Evolutionary conservation across 2,329 filamentous ascomycete genomes (phyloP).

Genomic region (Colletotrichum gigasporum): DNA sequence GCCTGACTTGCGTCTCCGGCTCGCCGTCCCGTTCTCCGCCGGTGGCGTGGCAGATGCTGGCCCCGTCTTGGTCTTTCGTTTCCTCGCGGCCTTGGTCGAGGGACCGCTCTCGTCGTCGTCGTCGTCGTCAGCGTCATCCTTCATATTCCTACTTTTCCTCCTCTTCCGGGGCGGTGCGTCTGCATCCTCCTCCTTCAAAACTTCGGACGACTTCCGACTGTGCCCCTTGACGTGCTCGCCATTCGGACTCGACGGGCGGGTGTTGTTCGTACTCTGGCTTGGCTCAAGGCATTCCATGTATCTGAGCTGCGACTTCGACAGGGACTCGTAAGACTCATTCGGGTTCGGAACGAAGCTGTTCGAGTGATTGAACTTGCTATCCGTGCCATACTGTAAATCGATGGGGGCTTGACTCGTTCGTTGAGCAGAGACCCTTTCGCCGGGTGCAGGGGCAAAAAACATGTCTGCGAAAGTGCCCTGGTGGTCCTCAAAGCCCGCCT

Average conservation of each 20-base stretch:
- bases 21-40: conserved; percentile 44
- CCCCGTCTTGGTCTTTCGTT: conserved; percentile 59
- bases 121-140: conserved; percentile 49
- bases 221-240: conserved; percentile 35
- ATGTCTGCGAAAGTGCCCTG: conserved; percentile 52
- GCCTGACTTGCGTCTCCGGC: conserved; percentile 62
- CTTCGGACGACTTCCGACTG: conserved; percentile 36
- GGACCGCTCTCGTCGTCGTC: conserved; percentile 50
- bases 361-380: conserved; percentile 67
- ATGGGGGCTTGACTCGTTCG: conserved; percentile 40
- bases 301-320: conserved; percentile 64
- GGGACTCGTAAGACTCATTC: conserved; percentile 66
- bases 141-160: conserved; percentile 62
- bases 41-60: conserved; percentile 41
- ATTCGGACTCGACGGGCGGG: conserved; percentile 66
- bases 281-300: conserved; percentile 66
- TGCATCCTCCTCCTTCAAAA: conserved; percentile 45
- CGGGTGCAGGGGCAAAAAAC: conserved; percentile 45
- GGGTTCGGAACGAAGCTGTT: conserved; percentile 68
- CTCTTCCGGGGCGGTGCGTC: conserved; percentile 60
- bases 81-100: conserved; percentile 46
- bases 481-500: conserved; percentile 38
- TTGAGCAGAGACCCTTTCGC: conserved; percentile 30
- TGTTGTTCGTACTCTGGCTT: conserved; percentile 67
- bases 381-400: conserved; percentile 74